These are phyloP conservation scores for Beauveria pseudobassiana DNA, from an alignment of 2,329 filamentous ascomycete species.

Conservation along the genomic window DNA sequence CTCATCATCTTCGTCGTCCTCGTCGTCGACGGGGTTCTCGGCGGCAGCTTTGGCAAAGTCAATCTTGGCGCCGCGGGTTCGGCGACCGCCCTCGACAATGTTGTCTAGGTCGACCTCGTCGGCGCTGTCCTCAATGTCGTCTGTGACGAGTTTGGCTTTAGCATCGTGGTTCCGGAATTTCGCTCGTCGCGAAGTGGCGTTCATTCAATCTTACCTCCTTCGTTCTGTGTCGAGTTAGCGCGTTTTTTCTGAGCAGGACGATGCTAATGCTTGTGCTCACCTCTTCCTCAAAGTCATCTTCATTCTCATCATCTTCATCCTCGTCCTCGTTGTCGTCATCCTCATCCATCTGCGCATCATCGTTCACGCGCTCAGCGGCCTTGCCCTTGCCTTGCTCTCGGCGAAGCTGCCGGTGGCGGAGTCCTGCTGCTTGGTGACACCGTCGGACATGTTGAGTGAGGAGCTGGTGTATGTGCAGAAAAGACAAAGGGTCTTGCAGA, in stretches of 20 bases:
- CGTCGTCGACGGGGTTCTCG: slow-evolving; percentile 66
- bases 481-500: neutral
- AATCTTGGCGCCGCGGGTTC: slow-evolving; percentile 87
- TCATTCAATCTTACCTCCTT: slow-evolving; percentile 23
- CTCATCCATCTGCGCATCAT: slow-evolving; percentile 65
- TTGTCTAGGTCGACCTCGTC: slow-evolving; percentile 87
- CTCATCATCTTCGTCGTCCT: slow-evolving; percentile 72
- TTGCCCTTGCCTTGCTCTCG: slow-evolving; percentile 83
- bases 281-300: slow-evolving; percentile 16
- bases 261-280: slow-evolving; percentile 15
- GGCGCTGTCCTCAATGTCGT: slow-evolving; percentile 71
- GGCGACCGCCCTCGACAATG: slow-evolving; percentile 70
- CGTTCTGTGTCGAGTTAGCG: slow-evolving; percentile 18
- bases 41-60: slow-evolving; percentile 87
- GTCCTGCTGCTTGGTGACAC: slow-evolving; percentile 41
- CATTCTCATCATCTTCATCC: slow-evolving; percentile 54
- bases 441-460: slow-evolving; percentile 38
- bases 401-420: slow-evolving; percentile 33
- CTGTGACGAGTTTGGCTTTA: slow-evolving; percentile 12
- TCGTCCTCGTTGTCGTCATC: slow-evolving; percentile 66
- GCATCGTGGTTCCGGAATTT: neutral
- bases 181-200: neutral
- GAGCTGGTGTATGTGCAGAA: neutral
- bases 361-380: slow-evolving; percentile 42
- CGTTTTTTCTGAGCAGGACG: neutral